Conservation (phyloP, 208 protist species). For the Acanthamoeba castellanii region DNA sequence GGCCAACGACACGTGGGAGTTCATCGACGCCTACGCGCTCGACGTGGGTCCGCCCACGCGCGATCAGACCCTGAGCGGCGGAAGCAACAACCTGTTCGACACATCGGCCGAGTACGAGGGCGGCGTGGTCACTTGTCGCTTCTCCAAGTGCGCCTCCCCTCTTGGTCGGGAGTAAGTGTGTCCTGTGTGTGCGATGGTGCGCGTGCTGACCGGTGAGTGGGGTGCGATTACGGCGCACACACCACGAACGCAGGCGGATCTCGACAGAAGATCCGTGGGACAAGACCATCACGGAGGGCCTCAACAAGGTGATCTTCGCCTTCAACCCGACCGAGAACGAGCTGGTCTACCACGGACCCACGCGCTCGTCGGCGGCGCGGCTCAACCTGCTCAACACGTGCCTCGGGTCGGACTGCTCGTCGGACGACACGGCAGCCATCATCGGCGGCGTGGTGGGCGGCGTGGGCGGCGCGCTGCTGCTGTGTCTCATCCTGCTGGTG, state of each 20-base stretch:
- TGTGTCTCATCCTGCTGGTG: neutral
- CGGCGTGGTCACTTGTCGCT: constrained; percentile 8
- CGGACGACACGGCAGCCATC: constrained; percentile 35
- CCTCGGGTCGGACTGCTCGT: neutral
- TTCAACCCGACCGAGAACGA: constrained; percentile 58
- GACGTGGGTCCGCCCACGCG: constrained; percentile 51
- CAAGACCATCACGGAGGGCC: constrained; percentile 13
- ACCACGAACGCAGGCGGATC: neutral
- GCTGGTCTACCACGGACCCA: constrained; percentile 65
- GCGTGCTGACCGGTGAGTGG: too few relatives aligned
- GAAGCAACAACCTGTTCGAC: constrained; percentile 24
- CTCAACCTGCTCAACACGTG: constrained; percentile 50
- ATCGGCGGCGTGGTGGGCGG: constrained; percentile 39
- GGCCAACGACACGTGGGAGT: constrained; percentile 60
- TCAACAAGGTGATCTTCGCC: constrained; percentile 70
- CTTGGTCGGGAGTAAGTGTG: neutral
- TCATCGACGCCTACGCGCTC: constrained; percentile 70
- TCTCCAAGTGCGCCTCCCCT: constrained; percentile 19
- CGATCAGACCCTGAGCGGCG: neutral
- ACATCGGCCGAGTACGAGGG: constrained; percentile 12
- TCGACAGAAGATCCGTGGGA: neutral
- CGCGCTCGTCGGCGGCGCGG: constrained; percentile 17
- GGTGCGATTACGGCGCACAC: too few relatives aligned
- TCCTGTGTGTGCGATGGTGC: neutral
- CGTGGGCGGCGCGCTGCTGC: neutral